A percentile compares a stretch with the other conserved stretches of the same genome.
phyloP scores from a whole-genome alignment of 2,329 filamentous ascomycete genomes.

The Trichoderma sp. region DNA sequence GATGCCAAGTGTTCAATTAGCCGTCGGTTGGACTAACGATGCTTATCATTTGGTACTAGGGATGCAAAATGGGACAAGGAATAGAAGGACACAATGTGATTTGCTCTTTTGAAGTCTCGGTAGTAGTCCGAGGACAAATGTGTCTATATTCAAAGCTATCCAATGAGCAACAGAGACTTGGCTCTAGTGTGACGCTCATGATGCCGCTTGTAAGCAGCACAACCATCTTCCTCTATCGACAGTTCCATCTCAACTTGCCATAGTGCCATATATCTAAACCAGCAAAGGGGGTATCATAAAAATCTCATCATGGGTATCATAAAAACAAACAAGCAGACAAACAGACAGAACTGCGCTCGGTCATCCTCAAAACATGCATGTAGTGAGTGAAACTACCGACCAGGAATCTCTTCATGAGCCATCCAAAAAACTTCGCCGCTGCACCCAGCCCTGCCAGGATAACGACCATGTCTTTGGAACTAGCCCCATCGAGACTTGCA shows the following conservation, averaged over 20 bases:
- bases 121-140: background rate
- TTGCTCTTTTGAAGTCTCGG: background rate
- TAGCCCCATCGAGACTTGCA: background rate
- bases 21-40: background rate
- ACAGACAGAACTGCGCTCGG: background rate
- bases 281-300: background rate
- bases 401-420: background rate
- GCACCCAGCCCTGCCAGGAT: slow-evolving; percentile 5
- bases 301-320: background rate
- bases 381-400: background rate
- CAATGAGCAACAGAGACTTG: background rate
- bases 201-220: background rate
- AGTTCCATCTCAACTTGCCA: background rate
- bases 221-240: background rate
- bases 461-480: background rate
- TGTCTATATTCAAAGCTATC: background rate
- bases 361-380: background rate
- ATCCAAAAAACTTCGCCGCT: background rate
- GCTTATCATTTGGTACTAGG: background rate
- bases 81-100: background rate
- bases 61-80: background rate
- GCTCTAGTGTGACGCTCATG: too few relatives aligned
- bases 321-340: background rate
- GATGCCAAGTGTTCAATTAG: background rate
- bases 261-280: background rate